A percentile compares a stretch with the other conserved stretches of the same genome.
phyloP scores from a whole-genome alignment of 176 grass and related monocot species.

The Ananas comosus region DNA sequence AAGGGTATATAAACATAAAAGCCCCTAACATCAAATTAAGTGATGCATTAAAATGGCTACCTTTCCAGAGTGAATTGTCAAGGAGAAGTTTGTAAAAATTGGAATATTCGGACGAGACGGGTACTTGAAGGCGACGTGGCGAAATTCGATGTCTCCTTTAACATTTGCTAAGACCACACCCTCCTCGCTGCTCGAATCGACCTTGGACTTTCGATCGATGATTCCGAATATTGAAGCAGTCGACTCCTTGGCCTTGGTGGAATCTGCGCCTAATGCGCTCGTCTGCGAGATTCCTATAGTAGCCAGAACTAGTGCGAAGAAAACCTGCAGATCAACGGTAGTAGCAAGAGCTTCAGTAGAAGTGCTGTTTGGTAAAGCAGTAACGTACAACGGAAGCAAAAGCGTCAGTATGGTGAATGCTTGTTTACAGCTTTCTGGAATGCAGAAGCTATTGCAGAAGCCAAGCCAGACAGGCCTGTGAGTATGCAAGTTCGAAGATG shows the following conservation, averaged over 20 bases:
- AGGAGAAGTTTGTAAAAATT: constrained; percentile 52
- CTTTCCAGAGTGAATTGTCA: constrained; percentile 62
- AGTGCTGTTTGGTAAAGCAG: no score
- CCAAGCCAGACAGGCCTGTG: no score
- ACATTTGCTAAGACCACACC: constrained; percentile 39
- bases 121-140: constrained; percentile 63
- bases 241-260: constrained; percentile 59
- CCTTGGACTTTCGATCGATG: constrained; percentile 58
- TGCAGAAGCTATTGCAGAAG: no score
- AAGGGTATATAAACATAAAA: no score
- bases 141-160: constrained; percentile 59
- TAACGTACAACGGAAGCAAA: no score
- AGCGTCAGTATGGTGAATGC: no score
- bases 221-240: constrained; percentile 63
- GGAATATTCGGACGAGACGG: constrained; percentile 57
- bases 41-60: constrained; percentile 19
- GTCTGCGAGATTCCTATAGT: constrained; percentile 58
- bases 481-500: background rate
- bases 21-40: no score
- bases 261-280: constrained; percentile 68
- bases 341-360: no score
- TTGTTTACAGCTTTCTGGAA: no score
- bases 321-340: constrained; percentile 35
- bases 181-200: constrained; percentile 44
- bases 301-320: constrained; percentile 58